These are phyloP conservation scores for Skeletonema marinoi DNA, from an alignment of 108 stramenopile genomes.

Conservation along the genomic window DNA sequence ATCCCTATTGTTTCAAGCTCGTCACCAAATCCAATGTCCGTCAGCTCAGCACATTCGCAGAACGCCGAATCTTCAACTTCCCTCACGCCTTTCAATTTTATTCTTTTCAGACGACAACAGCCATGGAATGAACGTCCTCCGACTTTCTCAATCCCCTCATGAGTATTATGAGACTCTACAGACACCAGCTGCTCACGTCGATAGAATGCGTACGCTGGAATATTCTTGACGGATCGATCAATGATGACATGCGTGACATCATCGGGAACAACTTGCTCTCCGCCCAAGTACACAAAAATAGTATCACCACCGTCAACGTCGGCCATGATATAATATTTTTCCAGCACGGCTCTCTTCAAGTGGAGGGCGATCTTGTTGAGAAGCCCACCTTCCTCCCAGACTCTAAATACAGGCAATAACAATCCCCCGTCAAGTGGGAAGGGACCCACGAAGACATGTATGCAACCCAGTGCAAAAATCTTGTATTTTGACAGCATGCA, in stretches of 20 bases:
- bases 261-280: neutral
- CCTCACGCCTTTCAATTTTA: neutral
- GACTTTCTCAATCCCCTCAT: too few species aligned
- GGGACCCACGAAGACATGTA: too few species aligned
- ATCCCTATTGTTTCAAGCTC: neutral
- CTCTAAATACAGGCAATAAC: too few species aligned
- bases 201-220: neutral
- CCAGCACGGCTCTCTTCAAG: too few species aligned
- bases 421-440: too few species aligned
- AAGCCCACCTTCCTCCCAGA: too few species aligned
- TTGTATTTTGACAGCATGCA: too few species aligned
- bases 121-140: too few species aligned
- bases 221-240: neutral
- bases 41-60: neutral
- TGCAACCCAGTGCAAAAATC: too few species aligned
- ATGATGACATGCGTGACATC: neutral
- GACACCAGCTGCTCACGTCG: neutral
- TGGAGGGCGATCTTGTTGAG: too few species aligned
- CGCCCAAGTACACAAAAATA: neutral
- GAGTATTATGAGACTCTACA: neutral
- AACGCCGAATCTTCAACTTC: neutral
- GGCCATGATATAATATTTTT: too few species aligned
- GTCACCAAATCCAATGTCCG: neutral
- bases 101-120: neutral
- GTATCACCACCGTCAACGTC: neutral